phyloP scores from a whole-genome alignment of 352 stramenopile genomes.

The Phytophthora hibernalis region DNA sequence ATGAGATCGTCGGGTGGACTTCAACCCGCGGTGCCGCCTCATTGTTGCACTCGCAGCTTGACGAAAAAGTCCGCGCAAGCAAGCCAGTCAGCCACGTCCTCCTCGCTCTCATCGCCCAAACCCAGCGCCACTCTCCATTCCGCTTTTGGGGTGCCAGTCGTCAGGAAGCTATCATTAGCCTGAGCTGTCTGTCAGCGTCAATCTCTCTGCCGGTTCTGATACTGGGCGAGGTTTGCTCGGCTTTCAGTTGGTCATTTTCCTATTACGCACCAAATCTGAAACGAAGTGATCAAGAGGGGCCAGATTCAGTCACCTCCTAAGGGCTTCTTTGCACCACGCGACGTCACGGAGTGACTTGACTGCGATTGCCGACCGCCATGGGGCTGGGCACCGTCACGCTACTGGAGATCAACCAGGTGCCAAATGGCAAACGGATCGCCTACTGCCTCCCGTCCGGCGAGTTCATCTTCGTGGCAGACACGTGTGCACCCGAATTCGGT shows the following conservation, averaged over 20 bases:
- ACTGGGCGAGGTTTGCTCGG: constrained; percentile 12
- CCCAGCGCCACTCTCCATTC: constrained; percentile 21
- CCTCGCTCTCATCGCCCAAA: constrained; percentile 41
- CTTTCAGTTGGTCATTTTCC: constrained; percentile 20
- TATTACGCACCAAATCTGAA: constrained; percentile 9
- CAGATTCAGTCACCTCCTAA: constrained; percentile 23
- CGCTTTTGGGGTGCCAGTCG: constrained; percentile 20
- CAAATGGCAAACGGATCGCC: constrained; percentile 56
- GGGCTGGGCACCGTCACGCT: constrained; percentile 61
- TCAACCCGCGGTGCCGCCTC: constrained; percentile 2
- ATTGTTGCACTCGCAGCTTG: constrained; percentile 35
- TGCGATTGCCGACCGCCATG: constrained; percentile 37
- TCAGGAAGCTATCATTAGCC: constrained; percentile 46
- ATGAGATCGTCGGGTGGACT: not conserved
- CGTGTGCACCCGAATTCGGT: constrained; percentile 52
- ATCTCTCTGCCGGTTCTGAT: constrained; percentile 41
- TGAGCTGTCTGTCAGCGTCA: constrained; percentile 32
- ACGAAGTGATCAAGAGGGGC: not conserved
- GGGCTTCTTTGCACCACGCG: constrained; percentile 19
- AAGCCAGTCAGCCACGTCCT: constrained; percentile 28
- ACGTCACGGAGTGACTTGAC: constrained; percentile 9
- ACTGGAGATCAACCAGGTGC: constrained; percentile 66
- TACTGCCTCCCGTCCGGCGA: constrained; percentile 78
- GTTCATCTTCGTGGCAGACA: constrained; percentile 74
- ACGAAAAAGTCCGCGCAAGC: constrained; percentile 34